phyloP scores from a whole-genome alignment of 805 yeast species.

The Tetrapisispora pingtungensis region DNA sequence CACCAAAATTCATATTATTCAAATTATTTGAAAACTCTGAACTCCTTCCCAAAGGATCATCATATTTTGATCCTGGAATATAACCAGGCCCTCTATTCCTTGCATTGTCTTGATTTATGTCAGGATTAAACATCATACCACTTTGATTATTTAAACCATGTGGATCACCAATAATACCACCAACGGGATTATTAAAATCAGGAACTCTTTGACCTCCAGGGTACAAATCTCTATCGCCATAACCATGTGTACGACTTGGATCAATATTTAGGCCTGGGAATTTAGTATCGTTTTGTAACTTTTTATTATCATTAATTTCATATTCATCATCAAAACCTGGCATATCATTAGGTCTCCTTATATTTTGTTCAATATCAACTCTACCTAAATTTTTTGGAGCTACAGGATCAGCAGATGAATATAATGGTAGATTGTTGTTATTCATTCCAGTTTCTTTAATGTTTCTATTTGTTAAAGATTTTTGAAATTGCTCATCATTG shows the following conservation, averaged over 20 bases:
- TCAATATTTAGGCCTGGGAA: conserved; percentile 6
- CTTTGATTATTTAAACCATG: conserved; percentile 11
- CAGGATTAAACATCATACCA: conserved; percentile 30
- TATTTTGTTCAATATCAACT: not conserved
- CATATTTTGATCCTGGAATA: conserved; percentile 28
- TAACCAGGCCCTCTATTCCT: conserved; percentile 19
- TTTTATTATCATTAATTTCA: conserved; percentile 10
- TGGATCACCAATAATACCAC: conserved; percentile 4
- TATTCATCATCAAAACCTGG: conserved; percentile 31
- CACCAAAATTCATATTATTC: conserved; percentile 4
- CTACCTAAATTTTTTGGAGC: not conserved
- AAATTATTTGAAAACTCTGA: conserved; percentile 7
- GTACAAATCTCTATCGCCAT: conserved; percentile 28
- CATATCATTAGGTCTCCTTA: conserved; percentile 22
- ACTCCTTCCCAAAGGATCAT: conserved; percentile 27
- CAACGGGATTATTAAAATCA: conserved; percentile 13
- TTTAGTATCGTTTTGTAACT: conserved; percentile 22
- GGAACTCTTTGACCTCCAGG: conserved; percentile 27
- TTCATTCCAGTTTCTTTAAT: not conserved
- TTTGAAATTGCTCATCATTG: not conserved
- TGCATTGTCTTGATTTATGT: conserved; percentile 1
- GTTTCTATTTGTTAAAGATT: too few species aligned
- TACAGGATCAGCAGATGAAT: not conserved
- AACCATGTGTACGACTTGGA: conserved; percentile 7
- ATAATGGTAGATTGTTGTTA: not conserved